Base-by-base conservation (phyloP, 768 basidiomycete genomes). In the Chlorophyllum brunneum region DNA sequence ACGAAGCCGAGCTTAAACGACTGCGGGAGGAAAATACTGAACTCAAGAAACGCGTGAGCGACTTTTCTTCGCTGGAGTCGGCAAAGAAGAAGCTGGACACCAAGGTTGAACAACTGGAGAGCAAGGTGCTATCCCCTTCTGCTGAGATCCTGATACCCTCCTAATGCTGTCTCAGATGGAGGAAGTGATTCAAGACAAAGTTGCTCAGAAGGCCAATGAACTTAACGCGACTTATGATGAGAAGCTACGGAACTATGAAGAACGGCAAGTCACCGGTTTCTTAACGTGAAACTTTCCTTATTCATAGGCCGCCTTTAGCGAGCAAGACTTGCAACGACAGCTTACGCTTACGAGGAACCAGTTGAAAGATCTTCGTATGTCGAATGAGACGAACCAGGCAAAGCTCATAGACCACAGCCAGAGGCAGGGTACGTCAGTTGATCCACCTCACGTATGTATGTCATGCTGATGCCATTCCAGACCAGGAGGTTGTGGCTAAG, bases 161-260 rank as follows among this genome's bases (percentile, higher is more conserved):
- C 20, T 34, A 24, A 20, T 41, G 16, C 33, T 50, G 30, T 8
- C 36, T 4, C 52, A 95, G 93, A 98, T 98, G 97, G 95, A 98
- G 20, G 86, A 87, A 39, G 74, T 94, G 72, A 91, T 98, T 51
- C 79, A 83, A 55, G 95, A 98, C 59, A 87, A 86, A 62, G 88
- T 98, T 29, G 72, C 75, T 2, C 88, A 91, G 67, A 98, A 98
- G 70, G 92, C 98, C 72, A 95, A 95, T 51, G 97, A 98, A 70
- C 75, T 98, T 16, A 91, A 95, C 58, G 97, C 95, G 13, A 94
- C 91, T 4, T 98, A 97, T 58, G 97, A 99, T 61, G 97, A 99
- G 70, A 86, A 86, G 59, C 77, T 99, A 65, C 78, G 92, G 45
- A 99, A 98, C 67, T 98, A 95, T 60, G 94, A 95, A 67, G 95